A percentile compares a stretch with the other conserved stretches of the same genome.
Conservation (phyloP, 495 filamentous ascomycete species). For the Aspergillus coremiiformis region DNA sequence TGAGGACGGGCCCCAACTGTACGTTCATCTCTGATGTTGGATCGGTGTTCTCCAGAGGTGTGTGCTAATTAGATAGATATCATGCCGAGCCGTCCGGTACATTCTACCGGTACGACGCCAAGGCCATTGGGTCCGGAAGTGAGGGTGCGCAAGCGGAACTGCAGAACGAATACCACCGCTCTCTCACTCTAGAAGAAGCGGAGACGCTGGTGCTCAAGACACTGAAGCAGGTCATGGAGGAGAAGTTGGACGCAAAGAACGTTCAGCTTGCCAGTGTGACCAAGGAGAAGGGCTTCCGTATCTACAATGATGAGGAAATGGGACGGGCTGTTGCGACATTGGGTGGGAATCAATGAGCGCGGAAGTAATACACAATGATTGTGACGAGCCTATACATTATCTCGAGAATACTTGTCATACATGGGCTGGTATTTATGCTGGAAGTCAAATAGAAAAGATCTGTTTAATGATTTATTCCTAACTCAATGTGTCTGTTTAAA, state of each 20-base stretch:
- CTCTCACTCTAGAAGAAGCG: slow-evolving; percentile 84
- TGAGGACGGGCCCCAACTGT: slow-evolving; percentile 92
- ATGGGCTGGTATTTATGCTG: slow-evolving; percentile 14
- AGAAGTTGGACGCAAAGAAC: slow-evolving; percentile 97
- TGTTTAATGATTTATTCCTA: slow-evolving; percentile 11
- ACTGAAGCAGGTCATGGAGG: slow-evolving; percentile 99
- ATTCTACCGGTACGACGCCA: slow-evolving; percentile 98
- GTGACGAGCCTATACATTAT: slow-evolving; percentile 7
- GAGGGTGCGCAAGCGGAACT: slow-evolving; percentile 96
- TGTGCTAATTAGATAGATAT: slow-evolving; percentile 48
- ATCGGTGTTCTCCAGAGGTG: neutral
- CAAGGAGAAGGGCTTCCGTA: slow-evolving; percentile 93
- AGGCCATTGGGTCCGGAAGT: slow-evolving; percentile 93
- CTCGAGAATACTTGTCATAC: slow-evolving; percentile 4
- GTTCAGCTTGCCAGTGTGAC: slow-evolving; percentile 97
- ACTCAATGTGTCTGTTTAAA: neutral
- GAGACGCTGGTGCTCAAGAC: slow-evolving; percentile 96
- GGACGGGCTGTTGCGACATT: slow-evolving; percentile 74
- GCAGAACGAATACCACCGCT: slow-evolving; percentile 98
- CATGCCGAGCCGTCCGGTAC: slow-evolving; percentile 97
- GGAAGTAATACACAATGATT: slow-evolving; percentile 6
- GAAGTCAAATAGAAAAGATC: slow-evolving; percentile 27
- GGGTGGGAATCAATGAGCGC: slow-evolving; percentile 37
- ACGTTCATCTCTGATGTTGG: slow-evolving; percentile 23
- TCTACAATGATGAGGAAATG: slow-evolving; percentile 98